Base-by-base conservation (phyloP, 192 early-diverging fungal genomes). In the Backusella mclennaniae region DNA sequence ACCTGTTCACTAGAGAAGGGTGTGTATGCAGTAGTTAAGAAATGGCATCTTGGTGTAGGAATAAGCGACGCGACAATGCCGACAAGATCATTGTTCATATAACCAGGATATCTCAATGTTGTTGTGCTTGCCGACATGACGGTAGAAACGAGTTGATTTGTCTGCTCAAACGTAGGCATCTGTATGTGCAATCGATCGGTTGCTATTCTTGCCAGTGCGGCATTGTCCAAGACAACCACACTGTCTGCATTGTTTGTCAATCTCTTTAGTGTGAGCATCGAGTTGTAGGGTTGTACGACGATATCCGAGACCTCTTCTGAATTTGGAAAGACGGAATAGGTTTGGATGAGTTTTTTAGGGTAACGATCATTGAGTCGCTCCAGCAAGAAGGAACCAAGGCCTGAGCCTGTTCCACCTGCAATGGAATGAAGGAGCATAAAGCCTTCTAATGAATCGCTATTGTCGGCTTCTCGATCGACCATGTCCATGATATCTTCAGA, bases 31-130 rank as follows among this genome's bases (percentile, higher is more conserved):
- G 98, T 99, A 70, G 90, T 93, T 44, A 99, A 85, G 80, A 91
- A 99, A 80, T 99, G 98, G 80, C 98, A 99, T 67, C 96, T 90
- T 11, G 98, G 98, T n/a, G 97, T 98, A 0, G 98, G 98, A 70
- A 99, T 98, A 69, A 99, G 87, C 17, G 97, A 96, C 1, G 98
- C 93, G 26, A 98, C 89, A 80, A 99, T 92, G 71, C 96, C 93
- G 7, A 97, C 96, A 59, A 99, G 88, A 79, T 99, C 97, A 82
- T 99, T 99, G 87, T 99, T 98, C 98, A 99, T 99, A 82, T 98
- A 99, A 73, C 97, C 96, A 36, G 98, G 98, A 85, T 99, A 99
- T 72, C 98, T 92, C 53, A 99, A 85, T 17, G 97, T 98, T 5
- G 93, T 97, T 23, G 98, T 99, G 81, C 93, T 95, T 17, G 98